These are phyloP conservation scores for Hypoxylon fuscum DNA, from an alignment of 495 filamentous ascomycete species.

Conservation along the genomic window DNA sequence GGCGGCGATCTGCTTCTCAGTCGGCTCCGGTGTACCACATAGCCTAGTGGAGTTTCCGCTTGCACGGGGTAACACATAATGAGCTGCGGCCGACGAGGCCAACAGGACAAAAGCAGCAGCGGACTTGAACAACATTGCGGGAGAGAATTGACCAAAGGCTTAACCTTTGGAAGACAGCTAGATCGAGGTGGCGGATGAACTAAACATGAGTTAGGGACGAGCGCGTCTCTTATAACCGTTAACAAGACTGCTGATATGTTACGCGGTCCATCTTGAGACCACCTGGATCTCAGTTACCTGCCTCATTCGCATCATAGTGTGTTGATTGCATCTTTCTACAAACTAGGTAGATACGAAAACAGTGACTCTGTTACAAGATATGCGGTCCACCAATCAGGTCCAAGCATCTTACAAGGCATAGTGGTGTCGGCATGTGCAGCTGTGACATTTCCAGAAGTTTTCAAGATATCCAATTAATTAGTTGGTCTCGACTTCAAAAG, in stretches of 20 bases:
- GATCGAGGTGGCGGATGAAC: too few species aligned
- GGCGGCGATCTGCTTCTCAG: constrained; percentile 46
- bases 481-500: constrained; percentile 24
- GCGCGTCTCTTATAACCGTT: constrained; percentile 10
- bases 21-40: constrained; percentile 56
- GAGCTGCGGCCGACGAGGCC: constrained; percentile 45
- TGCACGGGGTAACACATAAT: constrained; percentile 25
- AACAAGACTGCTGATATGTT: constrained; percentile 7
- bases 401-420: constrained; percentile 14
- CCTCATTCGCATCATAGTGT: constrained; percentile 23
- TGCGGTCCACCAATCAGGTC: constrained; percentile 16
- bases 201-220: background rate
- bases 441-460: constrained; percentile 16
- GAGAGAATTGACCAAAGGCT: background rate
- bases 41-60: constrained; percentile 29
- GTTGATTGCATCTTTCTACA: constrained; percentile 2
- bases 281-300: constrained; percentile 26
- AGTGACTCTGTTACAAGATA: constrained; percentile 15
- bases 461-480: constrained; percentile 1
- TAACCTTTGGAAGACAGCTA: background rate
- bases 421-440: background rate
- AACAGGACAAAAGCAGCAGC: constrained; percentile 42
- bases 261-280: constrained; percentile 8
- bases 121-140: constrained; percentile 50
- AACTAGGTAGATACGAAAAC: constrained; percentile 12